These are phyloP conservation scores for Euphorbia corollata DNA, from an alignment of 441 rosid species.

Conservation along the genomic window DNA sequence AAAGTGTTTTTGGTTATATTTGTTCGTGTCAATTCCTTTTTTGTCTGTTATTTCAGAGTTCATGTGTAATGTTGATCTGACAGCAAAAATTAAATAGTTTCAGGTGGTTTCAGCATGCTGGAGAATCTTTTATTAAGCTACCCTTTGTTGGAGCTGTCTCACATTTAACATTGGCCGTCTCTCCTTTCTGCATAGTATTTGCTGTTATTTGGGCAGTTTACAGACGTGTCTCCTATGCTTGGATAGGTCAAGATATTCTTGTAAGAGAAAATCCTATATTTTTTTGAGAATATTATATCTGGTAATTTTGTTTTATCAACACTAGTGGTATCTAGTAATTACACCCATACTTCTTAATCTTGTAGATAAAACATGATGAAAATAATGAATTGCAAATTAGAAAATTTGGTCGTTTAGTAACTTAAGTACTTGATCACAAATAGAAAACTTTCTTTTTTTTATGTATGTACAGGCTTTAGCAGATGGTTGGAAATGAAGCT, in stretches of 20 bases:
- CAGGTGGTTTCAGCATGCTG: conserved; percentile 77
- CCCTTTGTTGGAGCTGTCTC: conserved; percentile 89
- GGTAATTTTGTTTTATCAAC: too few species aligned
- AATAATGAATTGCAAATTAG: not conserved
- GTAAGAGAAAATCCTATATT: conserved; percentile 38
- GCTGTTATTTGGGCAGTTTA: conserved; percentile 85
- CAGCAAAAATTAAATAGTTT: conserved; percentile 34
- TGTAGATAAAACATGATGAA: not conserved
- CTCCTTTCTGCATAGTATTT: conserved; percentile 92
- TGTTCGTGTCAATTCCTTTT: not conserved
- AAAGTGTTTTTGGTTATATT: not conserved
- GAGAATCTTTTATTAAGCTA: conserved; percentile 65
- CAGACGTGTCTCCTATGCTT: conserved; percentile 53
- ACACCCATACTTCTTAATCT: conserved; percentile 1
- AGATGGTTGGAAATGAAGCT: not conserved
- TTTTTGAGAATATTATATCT: not conserved
- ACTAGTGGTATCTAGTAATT: not conserved
- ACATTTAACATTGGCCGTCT: conserved; percentile 75
- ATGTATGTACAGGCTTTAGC: not conserved
- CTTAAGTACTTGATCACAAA: not conserved
- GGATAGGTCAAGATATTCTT: conserved; percentile 99
- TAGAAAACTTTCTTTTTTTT: too few species aligned
- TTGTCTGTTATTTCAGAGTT: conserved; percentile 1
- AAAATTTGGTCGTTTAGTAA: not conserved
- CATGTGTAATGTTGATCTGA: conserved; percentile 32